A percentile compares a stretch with the other conserved stretches of the same genome.
Evolutionary conservation across 2,329 filamentous ascomycete species (phyloP).

Genomic region (Cyphellophora europaea): DNA sequence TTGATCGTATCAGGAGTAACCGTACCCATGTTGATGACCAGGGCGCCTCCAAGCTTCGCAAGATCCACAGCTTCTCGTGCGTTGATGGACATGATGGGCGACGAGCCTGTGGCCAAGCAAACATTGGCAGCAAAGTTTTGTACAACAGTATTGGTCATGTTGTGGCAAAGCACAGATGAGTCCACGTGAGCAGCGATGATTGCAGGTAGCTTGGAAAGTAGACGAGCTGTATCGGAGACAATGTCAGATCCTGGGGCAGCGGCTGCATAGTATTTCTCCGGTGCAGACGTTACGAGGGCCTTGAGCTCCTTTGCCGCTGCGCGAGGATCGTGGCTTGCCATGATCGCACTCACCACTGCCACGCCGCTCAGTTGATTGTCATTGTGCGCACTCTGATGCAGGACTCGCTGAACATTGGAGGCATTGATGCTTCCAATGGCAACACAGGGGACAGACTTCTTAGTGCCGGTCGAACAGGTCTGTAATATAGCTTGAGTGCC

Average conservation of each 20-base stretch:
- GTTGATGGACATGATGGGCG: constrained; percentile 90
- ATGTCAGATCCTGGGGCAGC: constrained; percentile 21
- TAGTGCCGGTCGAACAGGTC: constrained; percentile 42
- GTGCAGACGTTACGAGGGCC: constrained; percentile 40
- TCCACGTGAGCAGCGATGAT: constrained; percentile 54
- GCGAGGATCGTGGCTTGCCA: constrained; percentile 61
- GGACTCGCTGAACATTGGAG: constrained; percentile 62
- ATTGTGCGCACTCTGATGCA: constrained; percentile 53
- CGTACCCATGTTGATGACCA: constrained; percentile 94
- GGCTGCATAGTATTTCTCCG: constrained; percentile 21
- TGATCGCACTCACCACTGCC: constrained; percentile 81
- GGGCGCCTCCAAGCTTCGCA: constrained; percentile 62
- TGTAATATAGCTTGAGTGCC: constrained; percentile 60
- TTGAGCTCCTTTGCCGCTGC: constrained; percentile 52
- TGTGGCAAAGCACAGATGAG: constrained; percentile 70
- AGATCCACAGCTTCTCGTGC: constrained; percentile 74
- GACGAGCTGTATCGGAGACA: constrained; percentile 9
- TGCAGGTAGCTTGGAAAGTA: constrained; percentile 28
- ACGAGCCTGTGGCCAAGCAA: constrained; percentile 68
- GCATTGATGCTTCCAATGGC: constrained; percentile 84
- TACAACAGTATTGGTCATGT: constrained; percentile 95
- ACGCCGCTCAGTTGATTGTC: constrained; percentile 57
- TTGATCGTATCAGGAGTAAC: constrained; percentile 64
- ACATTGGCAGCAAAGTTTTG: constrained; percentile 94
- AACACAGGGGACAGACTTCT: constrained; percentile 50